These are phyloP conservation scores for Luvunga scandens DNA, from an alignment of 345 rosid genomes.

Conservation along the genomic window DNA sequence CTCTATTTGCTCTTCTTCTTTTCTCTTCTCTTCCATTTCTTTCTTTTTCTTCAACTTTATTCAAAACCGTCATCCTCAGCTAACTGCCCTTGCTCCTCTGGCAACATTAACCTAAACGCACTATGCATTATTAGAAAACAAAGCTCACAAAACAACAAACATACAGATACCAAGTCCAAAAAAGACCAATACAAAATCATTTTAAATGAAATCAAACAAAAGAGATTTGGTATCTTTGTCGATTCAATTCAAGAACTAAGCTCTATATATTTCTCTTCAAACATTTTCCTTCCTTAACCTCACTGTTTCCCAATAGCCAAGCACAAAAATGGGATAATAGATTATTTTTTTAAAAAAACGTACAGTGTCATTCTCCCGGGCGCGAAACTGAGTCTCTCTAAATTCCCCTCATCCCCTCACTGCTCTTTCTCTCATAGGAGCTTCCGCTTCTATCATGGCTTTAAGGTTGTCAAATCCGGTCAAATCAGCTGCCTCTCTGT, in stretches of 20 bases:
- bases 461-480: slow-evolving; percentile 9
- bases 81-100: neutral
- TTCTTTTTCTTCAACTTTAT: neutral
- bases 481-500: neutral
- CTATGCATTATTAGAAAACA: neutral
- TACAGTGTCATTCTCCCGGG: slow-evolving; percentile 10
- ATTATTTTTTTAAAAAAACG: neutral
- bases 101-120: slow-evolving; percentile 15
- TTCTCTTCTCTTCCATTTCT: neutral
- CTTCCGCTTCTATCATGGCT: slow-evolving; percentile 16
- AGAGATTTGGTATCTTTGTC: neutral
- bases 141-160: neutral
- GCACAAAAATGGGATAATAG: neutral
- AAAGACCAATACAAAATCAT: neutral
- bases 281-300: neutral
- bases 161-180: neutral
- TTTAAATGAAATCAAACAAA: neutral
- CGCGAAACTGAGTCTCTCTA: neutral
- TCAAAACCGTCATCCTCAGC: neutral
- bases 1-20: neutral
- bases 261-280: neutral
- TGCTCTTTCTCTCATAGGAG: slow-evolving; percentile 5
- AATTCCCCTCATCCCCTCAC: neutral
- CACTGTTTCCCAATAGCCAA: neutral
- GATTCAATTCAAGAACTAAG: neutral